phyloP scores from a whole-genome alignment of 768 basidiomycete species.

The Lactarius vividus region DNA sequence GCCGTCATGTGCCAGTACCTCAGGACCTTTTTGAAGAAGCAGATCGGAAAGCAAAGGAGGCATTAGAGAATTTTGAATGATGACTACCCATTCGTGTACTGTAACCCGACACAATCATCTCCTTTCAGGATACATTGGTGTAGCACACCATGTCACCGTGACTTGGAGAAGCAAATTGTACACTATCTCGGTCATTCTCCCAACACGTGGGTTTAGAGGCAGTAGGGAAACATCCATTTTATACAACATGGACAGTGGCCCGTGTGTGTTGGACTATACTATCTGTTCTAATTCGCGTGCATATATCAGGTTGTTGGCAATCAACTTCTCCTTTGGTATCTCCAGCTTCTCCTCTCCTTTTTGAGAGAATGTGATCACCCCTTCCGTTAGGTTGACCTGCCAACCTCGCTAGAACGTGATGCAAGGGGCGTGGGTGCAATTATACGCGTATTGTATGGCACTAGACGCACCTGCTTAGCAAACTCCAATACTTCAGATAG shows the following conservation, averaged over 20 bases:
- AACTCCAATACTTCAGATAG: conserved; percentile 81
- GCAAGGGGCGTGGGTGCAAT: background rate
- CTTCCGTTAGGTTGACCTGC: conserved; percentile 71
- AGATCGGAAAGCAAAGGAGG: conserved; percentile 81
- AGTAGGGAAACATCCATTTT: background rate
- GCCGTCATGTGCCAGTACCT: conserved; percentile 80
- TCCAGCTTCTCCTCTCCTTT: conserved; percentile 81
- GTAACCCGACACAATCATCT: conserved; percentile 30
- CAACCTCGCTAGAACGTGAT: conserved; percentile 62
- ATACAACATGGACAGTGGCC: conserved; percentile 2
- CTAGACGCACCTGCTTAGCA: conserved; percentile 63
- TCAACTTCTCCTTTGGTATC: conserved; percentile 83
- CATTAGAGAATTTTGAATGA: conserved; percentile 67
- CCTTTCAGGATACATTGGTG: background rate
- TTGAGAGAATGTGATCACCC: conserved; percentile 72
- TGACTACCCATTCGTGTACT: conserved; percentile 26
- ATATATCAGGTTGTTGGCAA: conserved; percentile 71
- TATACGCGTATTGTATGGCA: background rate
- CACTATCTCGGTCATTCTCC: background rate
- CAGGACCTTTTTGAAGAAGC: conserved; percentile 82
- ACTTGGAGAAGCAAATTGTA: background rate
- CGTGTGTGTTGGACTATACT: conserved; percentile 46
- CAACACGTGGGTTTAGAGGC: background rate
- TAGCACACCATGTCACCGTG: no score
- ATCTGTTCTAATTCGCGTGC: conserved; percentile 91